Evolutionary conservation across 352 stramenopile genomes (phyloP), one percentile per base, ranked within the genome.

Genomic region (Phytopythium vexans): DNA sequence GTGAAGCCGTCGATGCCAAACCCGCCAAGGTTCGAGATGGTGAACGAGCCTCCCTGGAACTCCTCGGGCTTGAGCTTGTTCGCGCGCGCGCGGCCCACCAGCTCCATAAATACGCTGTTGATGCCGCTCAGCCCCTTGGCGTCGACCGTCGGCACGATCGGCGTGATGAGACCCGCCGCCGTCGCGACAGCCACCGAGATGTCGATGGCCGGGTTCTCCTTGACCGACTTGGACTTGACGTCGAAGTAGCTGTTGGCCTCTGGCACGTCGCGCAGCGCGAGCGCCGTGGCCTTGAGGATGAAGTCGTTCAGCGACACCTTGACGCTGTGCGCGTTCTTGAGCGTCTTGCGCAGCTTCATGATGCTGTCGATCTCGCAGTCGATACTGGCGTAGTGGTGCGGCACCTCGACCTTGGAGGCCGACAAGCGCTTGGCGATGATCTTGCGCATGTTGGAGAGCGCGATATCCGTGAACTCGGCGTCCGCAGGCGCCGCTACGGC

Each of bases 271-370:
- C 96, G 80, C 49, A 99, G 81, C 21, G 97, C 93, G 35, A 99
- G 77, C n/a, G 97, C 96, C 36, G 93, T 93, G 34, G 94, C 93
- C 68, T 98, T 98, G 64, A 99, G 95, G 59, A 99, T 89, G 62
- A 99, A 92, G 74, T 99, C 97, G 78, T 99, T 99, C 40, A 99
- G 92, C 33, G 94, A 98, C 27, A 99, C 92, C 63, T 99, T 98
- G 47, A 98, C 82, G 58, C 95, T 92, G 64, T 98, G 94, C 45
- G 95, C 72, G 40, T 66, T 78, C 60, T 94, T 95, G 27, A 99
- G 78, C 50, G 88, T 52, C 71, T 98, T 97, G 50, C 97, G 93
- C 42, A 99, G 69, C 59, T 64, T 70, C 58, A 94, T 79, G 49
- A 96, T 82, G 54, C 34, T 67, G 72, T 97, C 97, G 55, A 99